Percentiles rank a stretch among this genome's conserved stretches.
These are phyloP conservation scores for Gaultheria prostrata DNA, from an alignment of 148 eudicot species.

Conservation along the genomic window DNA sequence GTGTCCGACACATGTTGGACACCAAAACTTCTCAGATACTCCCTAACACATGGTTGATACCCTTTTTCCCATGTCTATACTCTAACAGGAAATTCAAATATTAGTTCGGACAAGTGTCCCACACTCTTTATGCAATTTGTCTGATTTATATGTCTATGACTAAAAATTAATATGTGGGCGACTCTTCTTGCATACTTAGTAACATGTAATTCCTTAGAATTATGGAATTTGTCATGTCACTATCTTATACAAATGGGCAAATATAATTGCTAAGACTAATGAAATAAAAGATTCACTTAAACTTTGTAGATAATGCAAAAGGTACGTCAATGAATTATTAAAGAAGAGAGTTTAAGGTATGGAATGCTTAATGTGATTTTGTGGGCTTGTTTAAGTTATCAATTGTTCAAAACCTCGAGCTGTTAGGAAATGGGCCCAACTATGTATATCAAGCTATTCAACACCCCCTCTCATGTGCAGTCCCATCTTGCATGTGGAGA, in stretches of 20 bases:
- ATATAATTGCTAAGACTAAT: neutral
- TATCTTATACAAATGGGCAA: neutral
- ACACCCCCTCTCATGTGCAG: neutral
- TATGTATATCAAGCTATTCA: neutral
- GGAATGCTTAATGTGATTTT: neutral
- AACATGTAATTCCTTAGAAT: neutral
- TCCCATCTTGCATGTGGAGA: neutral
- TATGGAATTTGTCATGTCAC: neutral
- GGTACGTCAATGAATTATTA: neutral
- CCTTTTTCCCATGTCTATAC: neutral
- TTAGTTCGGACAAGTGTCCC: neutral
- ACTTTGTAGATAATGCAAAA: neutral
- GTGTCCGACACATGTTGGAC: neutral
- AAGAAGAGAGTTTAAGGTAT: neutral
- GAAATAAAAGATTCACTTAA: neutral
- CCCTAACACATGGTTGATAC: neutral
- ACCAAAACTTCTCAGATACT: neutral
- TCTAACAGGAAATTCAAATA: neutral
- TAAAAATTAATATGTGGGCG: neutral
- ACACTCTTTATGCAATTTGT: neutral
- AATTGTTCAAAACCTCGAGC: neutral
- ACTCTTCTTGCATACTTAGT: neutral
- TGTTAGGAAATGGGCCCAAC: neutral
- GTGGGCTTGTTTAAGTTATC: neutral
- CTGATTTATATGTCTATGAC: neutral